A percentile compares a stretch with the other conserved stretches of the same genome.
Conservation (phyloP, 192 early-diverging fungal genomes). For the Backusella tarrabulga region DNA sequence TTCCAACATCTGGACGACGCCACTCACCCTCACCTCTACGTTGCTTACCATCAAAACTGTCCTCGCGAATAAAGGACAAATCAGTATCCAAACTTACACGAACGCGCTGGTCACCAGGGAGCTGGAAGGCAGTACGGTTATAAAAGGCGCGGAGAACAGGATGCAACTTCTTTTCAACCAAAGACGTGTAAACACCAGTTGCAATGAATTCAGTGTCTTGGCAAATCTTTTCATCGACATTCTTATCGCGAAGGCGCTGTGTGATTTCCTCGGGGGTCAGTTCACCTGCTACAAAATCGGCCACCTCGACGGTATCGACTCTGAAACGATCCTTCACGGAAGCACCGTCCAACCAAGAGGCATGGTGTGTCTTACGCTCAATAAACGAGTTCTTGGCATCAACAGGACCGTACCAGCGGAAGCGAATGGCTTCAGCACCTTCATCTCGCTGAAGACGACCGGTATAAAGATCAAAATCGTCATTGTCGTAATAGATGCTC, state of each 20-base stretch:
- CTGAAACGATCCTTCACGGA: conserved; percentile 39
- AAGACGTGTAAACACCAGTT: conserved; percentile 23
- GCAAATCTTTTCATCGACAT: conserved; percentile 63
- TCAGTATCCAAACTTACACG: conserved; percentile 95
- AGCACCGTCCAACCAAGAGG: conserved; percentile 34
- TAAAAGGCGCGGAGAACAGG: conserved; percentile 36
- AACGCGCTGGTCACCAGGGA: conserved; percentile 71
- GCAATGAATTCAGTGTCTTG: conserved; percentile 50
- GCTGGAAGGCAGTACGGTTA: conserved; percentile 40
- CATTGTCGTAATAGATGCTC: conserved; percentile 38
- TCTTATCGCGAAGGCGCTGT: conserved; percentile 59
- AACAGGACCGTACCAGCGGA: conserved; percentile 38
- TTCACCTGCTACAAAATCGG: conserved; percentile 19
- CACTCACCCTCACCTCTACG: conserved; percentile 61
- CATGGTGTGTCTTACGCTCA: conserved; percentile 39
- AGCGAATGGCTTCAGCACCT: conserved; percentile 40
- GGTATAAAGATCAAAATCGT: conserved; percentile 37
- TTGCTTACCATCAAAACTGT: conserved; percentile 63
- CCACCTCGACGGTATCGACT: conserved; percentile 23
- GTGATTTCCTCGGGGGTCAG: conserved; percentile 54
- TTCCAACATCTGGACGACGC: conserved; percentile 37
- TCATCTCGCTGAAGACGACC: conserved; percentile 37
- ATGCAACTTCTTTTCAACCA: conserved; percentile 26
- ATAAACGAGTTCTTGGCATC: conserved; percentile 28
- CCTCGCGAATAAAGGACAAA: conserved; percentile 93